phyloP scores from a whole-genome alignment of 1,139 yeast genomes.

The Lodderomyces parapsilosis region DNA sequence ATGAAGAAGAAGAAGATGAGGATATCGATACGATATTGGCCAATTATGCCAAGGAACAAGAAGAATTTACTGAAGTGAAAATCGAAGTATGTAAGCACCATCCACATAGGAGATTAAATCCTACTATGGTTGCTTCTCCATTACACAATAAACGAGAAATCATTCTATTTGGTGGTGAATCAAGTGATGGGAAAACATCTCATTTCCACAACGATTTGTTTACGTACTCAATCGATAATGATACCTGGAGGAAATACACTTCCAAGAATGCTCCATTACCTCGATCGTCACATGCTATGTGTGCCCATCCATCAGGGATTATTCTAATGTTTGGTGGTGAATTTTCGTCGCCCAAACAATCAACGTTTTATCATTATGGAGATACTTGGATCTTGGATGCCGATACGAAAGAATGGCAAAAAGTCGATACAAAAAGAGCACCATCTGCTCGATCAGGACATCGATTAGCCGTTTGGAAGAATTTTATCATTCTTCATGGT shows the following conservation, averaged over 20 bases:
- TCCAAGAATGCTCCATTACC: conserved; percentile 92
- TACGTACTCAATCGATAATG: conserved; percentile 72
- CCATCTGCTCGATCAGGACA: conserved; percentile 94
- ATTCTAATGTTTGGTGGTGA: conserved; percentile 93
- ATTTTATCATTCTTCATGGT: conserved; percentile 79
- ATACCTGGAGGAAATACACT: conserved; percentile 74
- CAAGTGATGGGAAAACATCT: conserved; percentile 52
- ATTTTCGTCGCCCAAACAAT: conserved; percentile 93
- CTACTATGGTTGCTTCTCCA: conserved; percentile 76
- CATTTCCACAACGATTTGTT: conserved; percentile 79
- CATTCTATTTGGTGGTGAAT: conserved; percentile 87
- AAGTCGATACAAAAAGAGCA: conserved; percentile 65
- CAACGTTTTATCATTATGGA: conserved; percentile 93
- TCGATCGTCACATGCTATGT: conserved; percentile 91
- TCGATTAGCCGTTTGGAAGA: conserved; percentile 88
- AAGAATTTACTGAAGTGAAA: conserved; percentile 68
- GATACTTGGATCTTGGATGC: conserved; percentile 94
- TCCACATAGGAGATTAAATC: conserved; percentile 71
- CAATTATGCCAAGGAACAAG: conserved; percentile 78
- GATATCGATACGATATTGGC: conserved; percentile 84
- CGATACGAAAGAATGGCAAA: conserved; percentile 84
- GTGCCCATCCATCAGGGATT: conserved; percentile 88
- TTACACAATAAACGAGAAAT: conserved; percentile 74
- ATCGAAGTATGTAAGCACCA: conserved; percentile 49
- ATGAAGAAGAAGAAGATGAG: conserved; percentile 80